Base-by-base conservation (phyloP, 1,284 basidiomycete genomes). In the Papiliotrema laurentii region DNA sequence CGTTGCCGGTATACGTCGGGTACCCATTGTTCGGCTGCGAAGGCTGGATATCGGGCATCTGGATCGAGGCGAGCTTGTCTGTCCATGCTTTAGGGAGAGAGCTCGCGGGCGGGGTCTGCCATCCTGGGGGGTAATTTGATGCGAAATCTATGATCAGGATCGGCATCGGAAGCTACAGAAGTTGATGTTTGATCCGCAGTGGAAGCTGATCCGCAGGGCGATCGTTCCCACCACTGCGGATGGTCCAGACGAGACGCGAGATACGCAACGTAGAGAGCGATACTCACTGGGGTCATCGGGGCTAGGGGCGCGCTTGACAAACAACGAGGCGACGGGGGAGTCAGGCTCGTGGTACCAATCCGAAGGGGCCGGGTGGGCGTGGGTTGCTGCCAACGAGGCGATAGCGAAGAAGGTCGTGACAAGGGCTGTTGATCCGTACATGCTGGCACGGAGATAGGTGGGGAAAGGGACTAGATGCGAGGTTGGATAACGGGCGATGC, bases 21-120 rank as follows among this genome's bases (percentile, higher is more conserved):
- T 66, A 61, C 16, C 59, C 56, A 24, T 60, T 63, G 50, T 64
- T 63, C 19, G 56, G 55, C 18, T 45, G 55, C 7, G 66, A 53
- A 3, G 61, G 54, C 11, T 50, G 45, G 28, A 66, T 49, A 36
- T 60, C 43, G 13, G 66, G 65, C n/a, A 68, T 41, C 24, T 49
- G 30, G 43, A 65, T 54, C 0, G 53, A 43, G 2, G 55, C 53
- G 25, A 73, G 58, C 40, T 68, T 66, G 50, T 66, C 64, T 38
- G 55, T 41, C 71, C 71, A 73, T 33, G 60, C 63, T 39, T 63
- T 47, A 22, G 70, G 69, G 18, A 69, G 38, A 4, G 25, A 34
- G 16, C 38, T 34, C n/a, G 53, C 55, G 11, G 54, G 48, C 10
- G 71, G 66, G 6, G 63, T 61, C 1, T 26, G 21, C 27, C 61